A percentile compares a stretch with the other conserved stretches of the same genome.
These are phyloP conservation scores for Gastrodia elata DNA, from an alignment of 106 monocot genomes.

Conservation along the genomic window DNA sequence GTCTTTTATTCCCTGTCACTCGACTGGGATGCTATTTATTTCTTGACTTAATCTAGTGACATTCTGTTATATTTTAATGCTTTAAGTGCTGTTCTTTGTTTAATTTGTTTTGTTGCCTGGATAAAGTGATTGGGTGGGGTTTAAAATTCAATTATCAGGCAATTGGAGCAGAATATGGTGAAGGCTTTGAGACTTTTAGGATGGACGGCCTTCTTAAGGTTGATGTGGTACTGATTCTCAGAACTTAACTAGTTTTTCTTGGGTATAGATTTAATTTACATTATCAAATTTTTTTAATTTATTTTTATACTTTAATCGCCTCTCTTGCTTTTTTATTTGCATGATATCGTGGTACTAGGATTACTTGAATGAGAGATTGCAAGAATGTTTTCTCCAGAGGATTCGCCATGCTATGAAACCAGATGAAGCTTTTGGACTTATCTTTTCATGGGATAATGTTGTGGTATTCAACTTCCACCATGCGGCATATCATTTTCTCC, in stretches of 20 bases:
- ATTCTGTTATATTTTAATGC: not conserved
- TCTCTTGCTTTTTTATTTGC: not conserved
- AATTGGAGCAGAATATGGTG: conserved; percentile 99
- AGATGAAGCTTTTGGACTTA: conserved; percentile 94
- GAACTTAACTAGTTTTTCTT: not conserved
- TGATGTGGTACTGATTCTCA: conserved; percentile 63
- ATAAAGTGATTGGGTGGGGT: not conserved
- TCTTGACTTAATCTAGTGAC: no score
- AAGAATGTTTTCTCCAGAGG: conserved; percentile 93
- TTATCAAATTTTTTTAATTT: not conserved
- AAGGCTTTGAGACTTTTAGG: conserved; percentile 98
- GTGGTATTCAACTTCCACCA: conserved; percentile 40
- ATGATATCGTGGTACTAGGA: conserved; percentile 32
- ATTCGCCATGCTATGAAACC: conserved; percentile 99
- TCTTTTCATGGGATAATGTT: conserved; percentile 99
- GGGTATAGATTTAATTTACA: not conserved
- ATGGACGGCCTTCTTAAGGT: conserved; percentile 95
- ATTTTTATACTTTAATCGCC: conserved; percentile 1
- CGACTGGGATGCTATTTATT: no score
- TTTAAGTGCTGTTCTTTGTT: not conserved
- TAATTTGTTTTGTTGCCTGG: not conserved
- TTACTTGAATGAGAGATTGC: conserved; percentile 87
- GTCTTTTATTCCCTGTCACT: no score
- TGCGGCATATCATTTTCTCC: not conserved
- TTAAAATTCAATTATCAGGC: conserved; percentile 40